These are phyloP conservation scores for Alisma plantagoaquatica DNA, from an alignment of 106 monocot species.

Conservation along the genomic window DNA sequence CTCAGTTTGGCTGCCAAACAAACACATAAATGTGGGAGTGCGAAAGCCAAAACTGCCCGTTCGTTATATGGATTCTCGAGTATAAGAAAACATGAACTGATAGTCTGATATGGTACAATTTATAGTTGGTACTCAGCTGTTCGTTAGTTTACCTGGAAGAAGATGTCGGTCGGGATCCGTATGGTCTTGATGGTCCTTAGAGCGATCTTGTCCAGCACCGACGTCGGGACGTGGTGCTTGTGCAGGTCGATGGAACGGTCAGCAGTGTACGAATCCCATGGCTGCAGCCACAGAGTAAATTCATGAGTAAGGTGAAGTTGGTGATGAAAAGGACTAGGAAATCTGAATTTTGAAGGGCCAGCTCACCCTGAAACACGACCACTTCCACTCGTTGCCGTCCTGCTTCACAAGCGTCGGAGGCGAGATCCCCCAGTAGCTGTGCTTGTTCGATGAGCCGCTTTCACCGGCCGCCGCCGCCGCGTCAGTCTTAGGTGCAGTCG, in stretches of 20 bases:
- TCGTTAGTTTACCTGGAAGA: conserved; percentile 19
- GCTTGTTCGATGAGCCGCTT: conserved; percentile 14
- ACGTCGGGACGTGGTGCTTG: conserved; percentile 22
- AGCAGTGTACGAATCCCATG: conserved; percentile 19
- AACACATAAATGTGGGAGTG: no score
- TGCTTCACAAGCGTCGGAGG: conserved; percentile 24
- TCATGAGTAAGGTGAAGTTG: neutral
- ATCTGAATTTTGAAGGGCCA: no score
- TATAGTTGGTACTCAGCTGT: neutral
- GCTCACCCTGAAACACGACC: conserved; percentile 39
- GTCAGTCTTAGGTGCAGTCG: conserved; percentile 8
- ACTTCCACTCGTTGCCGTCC: conserved; percentile 41
- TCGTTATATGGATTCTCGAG: no score
- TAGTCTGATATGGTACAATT: no score
- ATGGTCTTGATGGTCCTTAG: conserved; percentile 14
- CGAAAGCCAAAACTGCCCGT: no score
- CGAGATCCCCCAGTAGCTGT: conserved; percentile 47
- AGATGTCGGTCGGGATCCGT: conserved; percentile 19
- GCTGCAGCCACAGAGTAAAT: neutral
- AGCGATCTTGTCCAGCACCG: conserved; percentile 17
- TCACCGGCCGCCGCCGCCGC: conserved; percentile 1
- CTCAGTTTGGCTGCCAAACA: conserved; percentile 46
- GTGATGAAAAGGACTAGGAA: neutral
- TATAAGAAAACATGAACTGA: neutral
- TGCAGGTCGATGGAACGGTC: conserved; percentile 17